A percentile compares a stretch with the other conserved stretches of the same genome.
These are phyloP conservation scores for Eucalyptus polybractea DNA, from an alignment of 345 rosid species.

Conservation along the genomic window DNA sequence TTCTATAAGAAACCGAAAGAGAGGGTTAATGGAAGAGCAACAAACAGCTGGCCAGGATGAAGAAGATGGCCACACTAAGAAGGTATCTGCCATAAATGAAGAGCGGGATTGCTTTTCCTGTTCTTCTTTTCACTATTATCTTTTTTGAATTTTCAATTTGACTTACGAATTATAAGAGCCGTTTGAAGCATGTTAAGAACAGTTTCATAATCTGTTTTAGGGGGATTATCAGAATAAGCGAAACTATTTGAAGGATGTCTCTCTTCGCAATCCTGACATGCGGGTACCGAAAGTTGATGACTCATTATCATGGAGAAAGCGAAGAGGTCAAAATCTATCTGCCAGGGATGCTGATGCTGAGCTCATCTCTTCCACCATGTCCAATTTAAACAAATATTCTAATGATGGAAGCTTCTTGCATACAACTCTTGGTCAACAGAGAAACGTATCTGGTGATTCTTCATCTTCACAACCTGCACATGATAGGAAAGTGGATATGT, in stretches of 20 bases:
- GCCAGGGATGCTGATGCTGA: slow-evolving; percentile 22
- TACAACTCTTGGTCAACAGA: slow-evolving; percentile 23
- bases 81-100: neutral
- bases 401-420: slow-evolving; percentile 78
- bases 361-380: slow-evolving; percentile 41
- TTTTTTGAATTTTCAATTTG: neutral
- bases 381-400: slow-evolving; percentile 54
- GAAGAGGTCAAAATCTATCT: slow-evolving; percentile 21
- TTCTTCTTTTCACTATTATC: neutral
- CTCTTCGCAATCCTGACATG: slow-evolving; percentile 44
- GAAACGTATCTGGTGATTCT: slow-evolving; percentile 10
- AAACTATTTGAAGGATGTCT: slow-evolving; percentile 55
- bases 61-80: neutral
- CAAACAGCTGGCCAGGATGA: slow-evolving; percentile 3
- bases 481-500: neutral
- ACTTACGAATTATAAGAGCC: neutral
- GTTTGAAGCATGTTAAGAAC: neutral
- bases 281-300: slow-evolving; percentile 57
- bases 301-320: slow-evolving; percentile 72
- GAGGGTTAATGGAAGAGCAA: slow-evolving; percentile 15
- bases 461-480: slow-evolving; percentile 7
- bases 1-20: slow-evolving; percentile 62
- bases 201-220: neutral
- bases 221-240: slow-evolving; percentile 16
- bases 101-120: neutral